Base-by-base conservation (phyloP, 192 early-diverging fungal species). In the Funneliformis mosseae region DNA sequence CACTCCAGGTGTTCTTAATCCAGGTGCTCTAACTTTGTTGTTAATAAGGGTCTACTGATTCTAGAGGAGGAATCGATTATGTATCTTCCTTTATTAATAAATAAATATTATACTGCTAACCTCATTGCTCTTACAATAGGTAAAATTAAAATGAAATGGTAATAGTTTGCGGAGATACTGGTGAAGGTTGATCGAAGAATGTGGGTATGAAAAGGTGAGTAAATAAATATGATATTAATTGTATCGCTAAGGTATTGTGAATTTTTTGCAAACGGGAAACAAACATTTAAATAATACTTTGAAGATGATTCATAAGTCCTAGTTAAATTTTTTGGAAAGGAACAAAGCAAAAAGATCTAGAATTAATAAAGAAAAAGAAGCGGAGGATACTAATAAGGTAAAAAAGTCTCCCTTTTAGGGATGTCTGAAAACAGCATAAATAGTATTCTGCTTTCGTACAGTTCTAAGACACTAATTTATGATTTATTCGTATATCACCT, bases 191-290 rank as follows among this genome's bases (percentile, higher is more conserved):
- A 43, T 43, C 43, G 43, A 43, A 43, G 43, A 43, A 43, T 8
- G 43, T 8, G 8, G 43, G n/a, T n/a, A n/a, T n/a, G n/a, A n/a
- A n/a, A n/a, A n/a, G n/a, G n/a, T n/a, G n/a, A n/a, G n/a, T n/a
- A n/a, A n/a, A n/a, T n/a, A n/a, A n/a, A n/a, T n/a, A n/a, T n/a
- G n/a, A n/a, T n/a, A n/a, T n/a, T n/a, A n/a, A n/a, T n/a, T n/a
- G n/a, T n/a, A n/a, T n/a, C n/a, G n/a, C n/a, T n/a, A 76, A 76
- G 75, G 60, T 61, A 5, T 76, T 76, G 59, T 76, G 59, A 76
- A 76, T 61, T 76, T 76, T 76, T 76, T 76, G 74, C 50, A 76
- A 76, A 76, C 74, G 27, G 74, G 59, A 76, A 76, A 76, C 41
- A 33, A 76, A 62, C 74, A 38, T 61, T 76, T 76, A 76, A 76